phyloP scores from a whole-genome alignment of 2,329 filamentous ascomycete genomes.

The Tolypocladium endophyticum region DNA sequence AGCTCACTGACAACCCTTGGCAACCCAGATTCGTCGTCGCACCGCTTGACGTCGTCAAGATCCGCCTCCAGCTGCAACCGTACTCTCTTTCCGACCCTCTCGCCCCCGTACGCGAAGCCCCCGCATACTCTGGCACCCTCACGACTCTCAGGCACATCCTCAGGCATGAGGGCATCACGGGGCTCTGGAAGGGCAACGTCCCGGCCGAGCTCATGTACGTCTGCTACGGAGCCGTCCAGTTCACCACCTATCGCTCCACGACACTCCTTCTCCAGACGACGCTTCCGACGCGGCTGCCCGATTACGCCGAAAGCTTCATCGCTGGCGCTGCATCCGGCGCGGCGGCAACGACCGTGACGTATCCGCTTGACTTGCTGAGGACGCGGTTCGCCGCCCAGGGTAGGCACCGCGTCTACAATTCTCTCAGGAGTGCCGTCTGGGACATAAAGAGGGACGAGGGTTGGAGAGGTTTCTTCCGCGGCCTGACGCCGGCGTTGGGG shows the following conservation, averaged over 20 bases:
- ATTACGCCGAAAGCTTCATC: slow-evolving; percentile 67
- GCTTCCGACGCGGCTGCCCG: slow-evolving; percentile 39
- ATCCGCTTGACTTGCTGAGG: slow-evolving; percentile 84
- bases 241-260: slow-evolving; percentile 72
- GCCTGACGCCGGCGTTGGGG: slow-evolving; percentile 66
- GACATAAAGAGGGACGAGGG: slow-evolving; percentile 74
- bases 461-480: slow-evolving; percentile 71
- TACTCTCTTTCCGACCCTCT: slow-evolving; percentile 71
- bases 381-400: slow-evolving; percentile 97
- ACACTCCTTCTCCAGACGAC: slow-evolving; percentile 55
- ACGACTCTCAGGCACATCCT: slow-evolving; percentile 69
- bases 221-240: slow-evolving; percentile 81
- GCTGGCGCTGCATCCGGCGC: slow-evolving; percentile 76
- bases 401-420: slow-evolving; percentile 64
- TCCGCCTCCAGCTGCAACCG: slow-evolving; percentile 87
- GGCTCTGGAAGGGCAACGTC: slow-evolving; percentile 95
- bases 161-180: slow-evolving; percentile 69
- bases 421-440: slow-evolving; percentile 55
- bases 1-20: not conserved
- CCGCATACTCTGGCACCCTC: slow-evolving; percentile 63
- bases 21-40: slow-evolving; percentile 71
- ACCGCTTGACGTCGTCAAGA: slow-evolving; percentile 95
- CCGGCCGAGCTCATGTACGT: slow-evolving; percentile 93
- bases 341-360: slow-evolving; percentile 71
- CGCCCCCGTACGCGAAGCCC: slow-evolving; percentile 40